These are phyloP conservation scores for Xylogone sp. DNA, from an alignment of 2,329 filamentous ascomycete species.

Conservation along the genomic window DNA sequence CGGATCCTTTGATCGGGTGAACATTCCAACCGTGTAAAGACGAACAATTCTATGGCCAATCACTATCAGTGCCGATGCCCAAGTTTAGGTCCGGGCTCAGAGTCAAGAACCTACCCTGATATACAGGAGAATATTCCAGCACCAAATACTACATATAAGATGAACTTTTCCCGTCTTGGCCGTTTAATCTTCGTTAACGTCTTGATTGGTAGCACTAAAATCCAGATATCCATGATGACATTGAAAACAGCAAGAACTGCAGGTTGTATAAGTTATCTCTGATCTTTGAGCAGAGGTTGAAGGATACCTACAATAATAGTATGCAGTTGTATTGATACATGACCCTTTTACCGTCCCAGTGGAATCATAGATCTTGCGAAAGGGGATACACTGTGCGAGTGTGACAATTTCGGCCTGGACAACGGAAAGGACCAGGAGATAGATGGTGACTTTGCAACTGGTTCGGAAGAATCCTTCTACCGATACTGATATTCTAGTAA, in stretches of 20 bases:
- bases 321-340: constrained; percentile 30
- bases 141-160: constrained; percentile 12
- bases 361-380: constrained; percentile 30
- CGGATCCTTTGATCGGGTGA: constrained; percentile 20
- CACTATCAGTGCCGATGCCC: background rate
- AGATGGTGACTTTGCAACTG: constrained; percentile 17
- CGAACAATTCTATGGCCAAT: constrained; percentile 23
- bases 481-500: background rate
- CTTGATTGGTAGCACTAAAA: constrained; percentile 13
- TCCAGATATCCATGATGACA: constrained; percentile 13
- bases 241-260: constrained; percentile 11
- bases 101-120: constrained; percentile 3
- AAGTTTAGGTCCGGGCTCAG: no score
- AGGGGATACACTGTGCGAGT: constrained; percentile 27
- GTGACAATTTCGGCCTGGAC: constrained; percentile 23
- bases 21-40: constrained; percentile 27
- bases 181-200: constrained; percentile 10
- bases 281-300: background rate
- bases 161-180: constrained; percentile 9
- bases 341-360: constrained; percentile 20
- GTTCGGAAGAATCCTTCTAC: background rate
- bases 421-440: constrained; percentile 23
- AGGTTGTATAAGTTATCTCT: background rate
- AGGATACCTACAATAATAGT: constrained; percentile 27
- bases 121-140: constrained; percentile 20